Evolutionary conservation across 768 basidiomycete genomes (phyloP), one percentile per base, ranked within the genome.

Genomic region (Leccinum uliginosum): DNA sequence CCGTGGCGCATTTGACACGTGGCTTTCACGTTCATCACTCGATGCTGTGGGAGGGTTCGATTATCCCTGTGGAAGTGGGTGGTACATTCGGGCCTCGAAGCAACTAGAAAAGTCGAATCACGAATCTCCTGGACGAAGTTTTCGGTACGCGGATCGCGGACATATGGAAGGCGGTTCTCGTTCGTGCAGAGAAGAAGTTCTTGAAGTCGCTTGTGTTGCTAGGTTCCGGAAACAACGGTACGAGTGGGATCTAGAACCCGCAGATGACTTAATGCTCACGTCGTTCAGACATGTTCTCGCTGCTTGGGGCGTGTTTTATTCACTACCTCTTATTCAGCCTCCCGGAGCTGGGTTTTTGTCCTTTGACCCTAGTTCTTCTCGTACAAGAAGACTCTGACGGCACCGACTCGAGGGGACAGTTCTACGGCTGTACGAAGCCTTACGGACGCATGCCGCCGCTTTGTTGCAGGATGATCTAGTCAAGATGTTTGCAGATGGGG

Each of bases 321-420:
- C 80, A 6, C 76, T 80, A 17, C 71, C 78, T 6, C 72, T 82
- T 57, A 80, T 84, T 11, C 70, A 79, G 3, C 64, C 76, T 17
- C 74, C 80, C n/a, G 69, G 69, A 50, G 59, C 69, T 43, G 76
- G 72, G 46, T 65, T 69, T n/a, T n/a, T n/a, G n/a, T n/a, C n/a
- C n/a, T n/a, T n/a, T n/a, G n/a, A n/a, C n/a, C 68, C 74, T 17
- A 74, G 82, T 2, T 91, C 64, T 78, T 79, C 44, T 81, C 78
- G 63, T 91, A 89, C 65, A 83, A 81, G 60, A 61, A 71, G n/a
- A 70, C 80, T 3, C 65, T 93, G 34, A 83, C 78, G 54, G n/a
- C 80, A 79, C 44, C 87, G 87, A 59, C 73, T 92, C n/a, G 62
- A 78, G 21, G n/a, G n/a, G 19, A 82, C 89, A 38, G 86, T 87